Base-by-base conservation (phyloP, 257 asterid genomes). In the Solanum piurae region DNA sequence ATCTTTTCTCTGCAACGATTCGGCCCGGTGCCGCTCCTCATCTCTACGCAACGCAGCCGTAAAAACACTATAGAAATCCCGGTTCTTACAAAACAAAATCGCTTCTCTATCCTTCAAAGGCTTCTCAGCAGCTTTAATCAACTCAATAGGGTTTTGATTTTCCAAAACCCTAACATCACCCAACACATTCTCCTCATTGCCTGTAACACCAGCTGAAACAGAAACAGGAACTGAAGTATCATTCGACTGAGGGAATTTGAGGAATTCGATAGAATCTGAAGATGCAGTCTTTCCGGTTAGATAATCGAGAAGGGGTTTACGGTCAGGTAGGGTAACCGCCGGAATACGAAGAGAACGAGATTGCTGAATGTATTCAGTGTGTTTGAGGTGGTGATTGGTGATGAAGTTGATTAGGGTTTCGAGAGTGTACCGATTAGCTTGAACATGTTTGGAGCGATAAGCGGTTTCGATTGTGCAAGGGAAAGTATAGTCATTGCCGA, bases 341-440 rank as follows among this genome's bases (percentile, higher is more conserved):
- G 95, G 91, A 87, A 97, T 92, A 88, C 98, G 95, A 62, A 90
- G 92, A 46, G 95, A 89, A 71, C 96, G 96, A n/a, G 98, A 96
- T 87, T 93, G 90, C 89, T 96, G 97, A 84, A 96, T 89, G 90
- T 97, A 97, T 1, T 96, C 98, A 6, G 98, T 90, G 93, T 97
- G 99, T 88, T 92, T 94, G 77, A 97, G 96, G 89, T 93, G 91
- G 91, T 92, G 98, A 76, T 95, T 91, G 87, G 95, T 94, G 90
- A 97, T 92, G 94, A 93, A 97, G 93, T 96, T 95, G 86, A 95
- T 92, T 82, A 97, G 98, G 95, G 99, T 94, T 93, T 97, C 98
- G 87, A 97, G 95, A 42, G 99, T 95, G 93, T 97, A 97, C 89
- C 94, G 95, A 85, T 93, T 93, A 64, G 91, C 91, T 38, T 91